Evolutionary conservation across 768 basidiomycete species (phyloP).

Genomic region (Cystobasidiopsis lactophilus): DNA sequence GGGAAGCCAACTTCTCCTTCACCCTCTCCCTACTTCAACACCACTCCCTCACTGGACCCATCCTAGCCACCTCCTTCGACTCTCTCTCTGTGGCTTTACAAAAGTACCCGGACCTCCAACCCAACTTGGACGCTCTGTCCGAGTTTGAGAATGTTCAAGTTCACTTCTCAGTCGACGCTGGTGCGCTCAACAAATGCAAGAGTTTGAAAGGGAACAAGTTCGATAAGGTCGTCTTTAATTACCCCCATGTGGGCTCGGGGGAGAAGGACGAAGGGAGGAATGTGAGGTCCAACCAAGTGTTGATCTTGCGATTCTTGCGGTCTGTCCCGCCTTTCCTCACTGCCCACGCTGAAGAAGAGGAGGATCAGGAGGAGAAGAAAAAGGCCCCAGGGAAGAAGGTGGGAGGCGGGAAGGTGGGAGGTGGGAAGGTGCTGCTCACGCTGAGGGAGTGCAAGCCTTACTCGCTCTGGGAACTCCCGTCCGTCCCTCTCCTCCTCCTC

Average conservation of each 20-base stretch:
- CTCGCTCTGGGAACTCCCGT: constrained; percentile 8
- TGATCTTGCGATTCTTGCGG: constrained; percentile 5
- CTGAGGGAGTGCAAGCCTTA: constrained; percentile 9
- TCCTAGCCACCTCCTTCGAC: constrained; percentile 6
- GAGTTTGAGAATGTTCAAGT: neutral
- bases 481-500: neutral
- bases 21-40: neutral
- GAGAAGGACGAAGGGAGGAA: constrained; percentile 12
- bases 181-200: constrained; percentile 7
- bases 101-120: constrained; percentile 6
- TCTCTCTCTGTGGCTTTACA: neutral
- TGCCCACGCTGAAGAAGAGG: neutral
- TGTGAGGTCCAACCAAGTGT: constrained; percentile 5
- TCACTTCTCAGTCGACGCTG: constrained; percentile 6
- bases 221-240: constrained; percentile 9
- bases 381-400: neutral
- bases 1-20: constrained; percentile 9
- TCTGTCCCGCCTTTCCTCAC: constrained; percentile 4
- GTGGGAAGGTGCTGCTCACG: constrained; percentile 3
- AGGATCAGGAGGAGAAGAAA: neutral
- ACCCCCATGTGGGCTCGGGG: constrained; percentile 10
- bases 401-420: neutral
- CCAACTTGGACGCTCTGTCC: neutral
- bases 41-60: neutral
- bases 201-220: constrained; percentile 1